phyloP scores from a whole-genome alignment of 257 asterid species.

The Solanum microdontum region DNA sequence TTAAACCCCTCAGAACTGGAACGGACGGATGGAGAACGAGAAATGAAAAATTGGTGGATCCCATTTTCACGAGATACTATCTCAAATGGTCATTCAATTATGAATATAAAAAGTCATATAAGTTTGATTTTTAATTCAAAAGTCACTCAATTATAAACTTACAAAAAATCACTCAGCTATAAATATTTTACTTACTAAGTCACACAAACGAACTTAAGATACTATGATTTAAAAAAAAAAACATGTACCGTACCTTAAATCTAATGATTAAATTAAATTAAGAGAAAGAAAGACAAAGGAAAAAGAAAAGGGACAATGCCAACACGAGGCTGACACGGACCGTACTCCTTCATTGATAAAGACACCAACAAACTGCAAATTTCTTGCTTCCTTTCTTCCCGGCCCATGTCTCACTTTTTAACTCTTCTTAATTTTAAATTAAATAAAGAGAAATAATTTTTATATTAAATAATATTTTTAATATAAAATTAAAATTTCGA shows the following conservation, averaged over 20 bases:
- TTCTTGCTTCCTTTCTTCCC: background rate
- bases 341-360: background rate
- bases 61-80: no score
- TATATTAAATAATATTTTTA: background rate
- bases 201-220: background rate
- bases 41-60: background rate
- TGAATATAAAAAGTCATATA: no score
- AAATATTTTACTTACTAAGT: no score
- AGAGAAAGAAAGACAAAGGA: background rate
- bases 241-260: background rate
- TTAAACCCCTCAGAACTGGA: background rate
- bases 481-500: background rate
- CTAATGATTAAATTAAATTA: background rate
- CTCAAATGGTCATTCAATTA: no score
- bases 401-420: background rate
- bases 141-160: no score
- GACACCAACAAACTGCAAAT: background rate
- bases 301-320: background rate
- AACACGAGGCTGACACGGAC: constrained; percentile 7
- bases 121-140: no score
- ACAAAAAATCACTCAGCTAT: no score
- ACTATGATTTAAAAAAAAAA: no score
- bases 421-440: background rate
- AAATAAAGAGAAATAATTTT: background rate
- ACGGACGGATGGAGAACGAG: background rate